A percentile compares a stretch with the other conserved stretches of the same genome.
Conservation (phyloP, 306 rosid species). For the Fragaria iinumae region DNA sequence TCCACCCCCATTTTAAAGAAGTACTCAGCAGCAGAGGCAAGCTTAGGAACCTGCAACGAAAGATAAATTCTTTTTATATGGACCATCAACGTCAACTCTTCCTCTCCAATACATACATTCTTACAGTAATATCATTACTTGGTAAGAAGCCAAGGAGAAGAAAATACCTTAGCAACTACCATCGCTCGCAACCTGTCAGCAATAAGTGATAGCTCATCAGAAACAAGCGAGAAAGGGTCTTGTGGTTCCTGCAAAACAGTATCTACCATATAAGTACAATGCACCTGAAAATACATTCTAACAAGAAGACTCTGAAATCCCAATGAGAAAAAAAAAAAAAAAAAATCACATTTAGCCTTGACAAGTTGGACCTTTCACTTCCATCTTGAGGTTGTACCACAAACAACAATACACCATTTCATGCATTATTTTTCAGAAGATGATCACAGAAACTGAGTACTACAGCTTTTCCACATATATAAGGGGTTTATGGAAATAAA, state of each 20-base stretch:
- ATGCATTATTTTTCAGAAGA: neutral
- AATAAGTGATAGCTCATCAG: slow-evolving; percentile 77
- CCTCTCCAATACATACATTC: slow-evolving; percentile 15
- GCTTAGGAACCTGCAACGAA: slow-evolving; percentile 86
- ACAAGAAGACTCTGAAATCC: neutral
- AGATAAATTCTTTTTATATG: neutral
- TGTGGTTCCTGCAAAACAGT: slow-evolving; percentile 61
- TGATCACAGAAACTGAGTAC: slow-evolving; percentile 3
- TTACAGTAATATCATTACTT: neutral
- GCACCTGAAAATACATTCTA: neutral
- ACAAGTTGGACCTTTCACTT: neutral
- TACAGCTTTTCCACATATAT: neutral
- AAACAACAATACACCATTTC: neutral
- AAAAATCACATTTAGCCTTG: too few species aligned
- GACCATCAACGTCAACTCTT: neutral
- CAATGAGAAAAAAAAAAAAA: slow-evolving; percentile 10
- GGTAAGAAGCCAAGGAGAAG: slow-evolving; percentile 14
- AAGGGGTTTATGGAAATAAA: too few species aligned
- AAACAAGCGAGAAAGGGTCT: slow-evolving; percentile 91
- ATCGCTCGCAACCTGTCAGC: slow-evolving; percentile 72
- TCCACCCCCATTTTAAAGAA: slow-evolving; percentile 94
- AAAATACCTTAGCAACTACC: slow-evolving; percentile 80
- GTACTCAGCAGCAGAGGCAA: slow-evolving; percentile 93
- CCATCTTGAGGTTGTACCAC: neutral
- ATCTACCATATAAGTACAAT: slow-evolving; percentile 13